Conservation (phyloP, 805 yeast genomes). For the Zygotorulaspora sp. region DNA sequence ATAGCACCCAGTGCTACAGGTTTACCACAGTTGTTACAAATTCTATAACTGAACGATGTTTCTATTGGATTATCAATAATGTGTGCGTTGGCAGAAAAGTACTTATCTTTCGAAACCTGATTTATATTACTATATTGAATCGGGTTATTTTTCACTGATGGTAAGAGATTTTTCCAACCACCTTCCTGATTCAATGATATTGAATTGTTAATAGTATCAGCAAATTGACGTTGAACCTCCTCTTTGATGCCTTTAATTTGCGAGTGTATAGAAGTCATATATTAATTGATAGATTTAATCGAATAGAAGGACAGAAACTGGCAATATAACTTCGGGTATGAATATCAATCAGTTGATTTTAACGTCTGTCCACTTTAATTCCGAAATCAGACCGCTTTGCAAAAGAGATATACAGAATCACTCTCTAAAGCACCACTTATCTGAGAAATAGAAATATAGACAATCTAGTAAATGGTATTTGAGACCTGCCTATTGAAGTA, state of each 20-base stretch:
- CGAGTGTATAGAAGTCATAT: conserved; percentile 17
- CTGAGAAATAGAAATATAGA: too few relatives aligned
- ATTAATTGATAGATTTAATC: neutral
- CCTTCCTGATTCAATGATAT: conserved; percentile 7
- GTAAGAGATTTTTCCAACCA: conserved; percentile 26
- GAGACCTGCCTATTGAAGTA: too few relatives aligned
- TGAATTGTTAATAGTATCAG: conserved; percentile 5
- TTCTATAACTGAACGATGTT: conserved; percentile 23
- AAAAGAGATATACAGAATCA: too few relatives aligned
- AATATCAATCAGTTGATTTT: too few relatives aligned
- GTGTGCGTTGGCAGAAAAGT: conserved; percentile 25
- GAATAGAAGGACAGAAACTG: too few relatives aligned
- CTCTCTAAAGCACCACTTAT: too few relatives aligned
- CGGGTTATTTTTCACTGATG: conserved; percentile 17
- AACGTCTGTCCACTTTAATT: too few relatives aligned
- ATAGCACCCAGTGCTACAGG: conserved; percentile 28
- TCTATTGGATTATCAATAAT: conserved; percentile 23
- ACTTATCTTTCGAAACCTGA: conserved; percentile 13
- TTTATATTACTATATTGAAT: conserved; percentile 16
- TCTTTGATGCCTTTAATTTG: conserved; percentile 18
- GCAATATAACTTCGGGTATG: too few relatives aligned
- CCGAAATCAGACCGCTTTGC: too few relatives aligned
- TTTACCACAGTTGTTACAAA: conserved; percentile 33
- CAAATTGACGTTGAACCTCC: conserved; percentile 12
- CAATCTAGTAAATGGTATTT: too few relatives aligned